Conservation (phyloP, 176 grass and related monocot species). For the Hordeum marinum region DNA sequence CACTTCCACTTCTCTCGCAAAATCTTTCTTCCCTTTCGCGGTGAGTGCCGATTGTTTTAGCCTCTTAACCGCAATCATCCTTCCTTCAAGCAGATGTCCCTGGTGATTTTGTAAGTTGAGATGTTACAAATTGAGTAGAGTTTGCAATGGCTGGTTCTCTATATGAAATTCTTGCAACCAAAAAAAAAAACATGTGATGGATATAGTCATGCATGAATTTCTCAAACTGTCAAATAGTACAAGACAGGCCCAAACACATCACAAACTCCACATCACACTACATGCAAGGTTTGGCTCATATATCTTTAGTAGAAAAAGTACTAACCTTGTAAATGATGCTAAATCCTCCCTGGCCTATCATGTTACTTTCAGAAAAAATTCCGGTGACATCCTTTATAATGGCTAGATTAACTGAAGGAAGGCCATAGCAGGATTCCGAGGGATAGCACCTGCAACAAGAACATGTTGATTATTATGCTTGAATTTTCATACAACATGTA, state of each 20-base stretch:
- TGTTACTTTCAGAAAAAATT: conserved; percentile 18
- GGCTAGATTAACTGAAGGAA: conserved; percentile 5
- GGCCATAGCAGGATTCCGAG: neutral
- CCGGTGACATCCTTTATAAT: neutral
- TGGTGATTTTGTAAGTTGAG: neutral
- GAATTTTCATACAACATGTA: too few relatives aligned
- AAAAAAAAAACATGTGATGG: neutral
- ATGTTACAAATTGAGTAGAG: neutral
- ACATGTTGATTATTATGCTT: neutral
- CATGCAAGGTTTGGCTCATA: neutral
- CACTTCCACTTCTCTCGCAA: conserved; percentile 24
- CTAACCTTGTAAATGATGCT: conserved; percentile 26
- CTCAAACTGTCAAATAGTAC: too few relatives aligned
- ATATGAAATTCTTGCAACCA: neutral
- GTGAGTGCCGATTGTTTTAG: neutral
- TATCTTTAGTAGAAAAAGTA: too few relatives aligned
- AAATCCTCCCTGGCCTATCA: conserved; percentile 35
- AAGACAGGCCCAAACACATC: too few relatives aligned
- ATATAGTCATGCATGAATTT: too few relatives aligned
- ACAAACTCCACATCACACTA: neutral
- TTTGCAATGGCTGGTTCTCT: neutral
- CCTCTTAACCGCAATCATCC: conserved; percentile 16
- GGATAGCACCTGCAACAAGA: neutral
- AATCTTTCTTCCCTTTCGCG: neutral
- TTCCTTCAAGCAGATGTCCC: neutral